These are phyloP conservation scores for Terfezia boudieri DNA, from an alignment of 495 filamentous ascomycete species.

Conservation along the genomic window DNA sequence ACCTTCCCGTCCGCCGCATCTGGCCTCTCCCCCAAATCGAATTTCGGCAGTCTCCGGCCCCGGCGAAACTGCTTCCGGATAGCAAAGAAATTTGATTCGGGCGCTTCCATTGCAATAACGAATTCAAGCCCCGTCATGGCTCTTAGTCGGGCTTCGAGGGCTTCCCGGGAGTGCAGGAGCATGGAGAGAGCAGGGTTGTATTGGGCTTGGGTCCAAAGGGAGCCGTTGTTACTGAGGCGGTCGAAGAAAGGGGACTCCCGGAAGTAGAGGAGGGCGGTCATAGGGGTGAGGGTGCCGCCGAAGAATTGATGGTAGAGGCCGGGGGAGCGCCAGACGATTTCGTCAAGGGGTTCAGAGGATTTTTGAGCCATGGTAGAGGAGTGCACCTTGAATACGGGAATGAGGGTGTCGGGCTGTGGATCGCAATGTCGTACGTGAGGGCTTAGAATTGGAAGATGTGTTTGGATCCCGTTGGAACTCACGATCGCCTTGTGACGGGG, in stretches of 20 bases:
- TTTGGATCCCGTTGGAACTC: too few relatives aligned
- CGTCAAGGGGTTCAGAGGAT: constrained; percentile 5
- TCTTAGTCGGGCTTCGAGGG: constrained; percentile 53
- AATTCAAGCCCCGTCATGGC: constrained; percentile 70
- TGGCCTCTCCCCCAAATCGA: not conserved
- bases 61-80: constrained; percentile 70
- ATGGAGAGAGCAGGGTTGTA: constrained; percentile 41
- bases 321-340: constrained; percentile 12
- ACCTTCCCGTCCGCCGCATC: constrained; percentile 26
- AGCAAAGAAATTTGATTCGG: constrained; percentile 58
- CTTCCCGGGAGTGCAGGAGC: constrained; percentile 43
- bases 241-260: constrained; percentile 80
- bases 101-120: constrained; percentile 43
- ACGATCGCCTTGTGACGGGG: too few relatives aligned
- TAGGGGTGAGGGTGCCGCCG: constrained; percentile 3
- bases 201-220: constrained; percentile 49
- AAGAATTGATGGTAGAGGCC: not conserved
- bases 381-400: too few relatives aligned
- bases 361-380: too few relatives aligned
- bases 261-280: constrained; percentile 64
- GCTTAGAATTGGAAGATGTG: too few relatives aligned
- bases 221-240: constrained; percentile 63
- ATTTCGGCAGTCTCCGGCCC: not conserved
- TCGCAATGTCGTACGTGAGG: too few relatives aligned
- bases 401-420: too few relatives aligned